A percentile compares a stretch with the other conserved stretches of the same genome.
Evolutionary conservation across 495 filamentous ascomycete species (phyloP).

Genomic region (Aspergillus conjunctus): DNA sequence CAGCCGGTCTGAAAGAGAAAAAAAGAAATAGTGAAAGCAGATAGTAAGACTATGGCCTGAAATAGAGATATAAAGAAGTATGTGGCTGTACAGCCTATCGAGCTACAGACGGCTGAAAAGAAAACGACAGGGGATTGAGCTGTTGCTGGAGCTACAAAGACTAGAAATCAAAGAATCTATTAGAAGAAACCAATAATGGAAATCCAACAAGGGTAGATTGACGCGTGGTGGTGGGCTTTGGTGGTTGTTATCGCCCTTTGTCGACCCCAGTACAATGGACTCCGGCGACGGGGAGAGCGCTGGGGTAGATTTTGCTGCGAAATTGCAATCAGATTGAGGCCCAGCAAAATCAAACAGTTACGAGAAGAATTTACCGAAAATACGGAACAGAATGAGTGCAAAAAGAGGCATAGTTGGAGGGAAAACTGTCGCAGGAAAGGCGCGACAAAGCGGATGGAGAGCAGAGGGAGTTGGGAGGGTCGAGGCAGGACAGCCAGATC

Average conservation of each 20-base stretch:
- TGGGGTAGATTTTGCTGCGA: background rate
- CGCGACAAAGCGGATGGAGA: background rate
- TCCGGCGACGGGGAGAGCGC: background rate
- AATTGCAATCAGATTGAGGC: background rate
- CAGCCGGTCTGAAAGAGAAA: background rate
- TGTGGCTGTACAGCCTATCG: background rate
- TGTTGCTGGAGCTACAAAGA: background rate
- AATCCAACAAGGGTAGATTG: constrained; percentile 4
- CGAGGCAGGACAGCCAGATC: constrained; percentile 4
- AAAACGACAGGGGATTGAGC: background rate
- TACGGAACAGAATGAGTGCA: constrained; percentile 50
- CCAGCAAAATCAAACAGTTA: background rate
- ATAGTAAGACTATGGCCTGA: background rate
- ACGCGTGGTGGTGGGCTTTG: background rate
- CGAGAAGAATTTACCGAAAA: constrained; percentile 20
- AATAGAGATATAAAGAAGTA: background rate
- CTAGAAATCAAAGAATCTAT: background rate
- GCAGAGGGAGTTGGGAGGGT: constrained; percentile 9
- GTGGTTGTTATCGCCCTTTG: constrained; percentile 9
- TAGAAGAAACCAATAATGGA: constrained; percentile 2
- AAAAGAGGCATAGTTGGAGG: constrained; percentile 32
- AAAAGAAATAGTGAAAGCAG: background rate
- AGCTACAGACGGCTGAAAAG: background rate
- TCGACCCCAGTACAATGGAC: constrained; percentile 1
- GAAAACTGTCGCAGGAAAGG: constrained; percentile 15